Evolutionary conservation across 2,329 filamentous ascomycete genomes (phyloP), one percentile per base, ranked within the genome.

Genomic region (Venturia carpophila): DNA sequence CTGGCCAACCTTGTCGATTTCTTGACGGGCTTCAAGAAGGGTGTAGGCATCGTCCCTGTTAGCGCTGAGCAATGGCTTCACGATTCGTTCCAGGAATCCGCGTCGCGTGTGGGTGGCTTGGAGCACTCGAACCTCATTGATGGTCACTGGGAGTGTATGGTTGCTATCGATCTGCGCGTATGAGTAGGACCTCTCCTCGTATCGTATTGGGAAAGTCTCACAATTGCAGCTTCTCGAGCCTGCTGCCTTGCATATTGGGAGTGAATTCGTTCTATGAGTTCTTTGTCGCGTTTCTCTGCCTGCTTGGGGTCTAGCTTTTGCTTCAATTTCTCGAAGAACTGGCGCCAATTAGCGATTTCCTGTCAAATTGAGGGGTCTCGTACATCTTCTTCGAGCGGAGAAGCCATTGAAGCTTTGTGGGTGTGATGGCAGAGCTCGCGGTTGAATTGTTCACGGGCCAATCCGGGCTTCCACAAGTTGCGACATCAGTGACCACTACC

Each of bases 81-180:
- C 87, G 66, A 97, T 81, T 43, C 87, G 86, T 74, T 95, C 84
- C 64, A 99, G 86, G 75, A 99, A 97, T 68, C 83, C 82, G 70
- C 84, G 84, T 68, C 94, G 86, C n/a, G 93, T 96, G 73, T 94
- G 87, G 67, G 84, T 83, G 56, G 91, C 91, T 73, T 92, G 90
- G 67, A 95, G 85, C 67, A 99, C 82, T 70, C 89, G 86, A 73
- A 99, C 84, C 56, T 91, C 90, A 70, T 90, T 90, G 74, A 99
- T 88, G 17, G 91, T 91, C 71, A 94, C 90, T 49, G 94, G 93
- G 66, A 94, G 85, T 55, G 90, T 90, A 69, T 89, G 88, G 75
- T 97, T 96, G 76, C 89, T 84, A 69, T 86, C 84, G 72, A 95
- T 84, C 89, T 92, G 67, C 66, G 69, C 66, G 63, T 65, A 66